Evolutionary conservation across 805 yeast genomes (phyloP).

Genomic region (Maudiozyma bulderi): DNA sequence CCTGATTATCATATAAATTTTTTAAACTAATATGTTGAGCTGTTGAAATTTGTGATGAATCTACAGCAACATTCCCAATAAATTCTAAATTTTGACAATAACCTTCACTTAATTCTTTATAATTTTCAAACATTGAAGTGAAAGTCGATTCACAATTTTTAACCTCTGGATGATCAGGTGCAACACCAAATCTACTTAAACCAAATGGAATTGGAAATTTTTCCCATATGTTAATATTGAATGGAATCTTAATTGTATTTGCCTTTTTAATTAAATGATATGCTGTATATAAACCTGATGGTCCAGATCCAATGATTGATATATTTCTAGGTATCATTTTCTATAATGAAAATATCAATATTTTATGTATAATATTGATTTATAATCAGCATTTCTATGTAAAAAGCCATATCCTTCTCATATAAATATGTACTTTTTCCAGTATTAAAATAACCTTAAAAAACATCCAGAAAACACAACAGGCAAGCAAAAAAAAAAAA

Average conservation of each 20-base stretch:
- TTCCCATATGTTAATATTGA: slow-evolving; percentile 69
- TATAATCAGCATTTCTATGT: no score
- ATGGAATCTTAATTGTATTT: slow-evolving; percentile 19
- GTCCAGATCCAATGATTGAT: slow-evolving; percentile 91
- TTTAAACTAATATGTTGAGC: slow-evolving; percentile 33
- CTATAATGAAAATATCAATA: not conserved
- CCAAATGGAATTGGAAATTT: slow-evolving; percentile 86
- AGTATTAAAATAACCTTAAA: no score
- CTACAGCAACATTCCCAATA: slow-evolving; percentile 65
- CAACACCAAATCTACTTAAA: slow-evolving; percentile 88
- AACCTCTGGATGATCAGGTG: slow-evolving; percentile 98
- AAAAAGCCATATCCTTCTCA: no score
- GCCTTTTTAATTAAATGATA: slow-evolving; percentile 52
- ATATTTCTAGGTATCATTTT: slow-evolving; percentile 19
- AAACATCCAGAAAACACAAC: no score
- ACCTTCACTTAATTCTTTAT: slow-evolving; percentile 18
- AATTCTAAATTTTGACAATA: slow-evolving; percentile 37
- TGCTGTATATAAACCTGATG: slow-evolving; percentile 91
- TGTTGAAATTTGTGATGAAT: slow-evolving; percentile 22
- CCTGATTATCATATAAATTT: slow-evolving; percentile 46
- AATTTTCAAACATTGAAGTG: slow-evolving; percentile 10
- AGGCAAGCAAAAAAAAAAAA: no score
- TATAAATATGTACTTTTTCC: no score
- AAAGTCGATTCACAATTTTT: slow-evolving; percentile 70
- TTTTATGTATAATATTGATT: no score